Conservation (phyloP, 2,329 filamentous ascomycete genomes). For the Claviceps arundinis region DNA sequence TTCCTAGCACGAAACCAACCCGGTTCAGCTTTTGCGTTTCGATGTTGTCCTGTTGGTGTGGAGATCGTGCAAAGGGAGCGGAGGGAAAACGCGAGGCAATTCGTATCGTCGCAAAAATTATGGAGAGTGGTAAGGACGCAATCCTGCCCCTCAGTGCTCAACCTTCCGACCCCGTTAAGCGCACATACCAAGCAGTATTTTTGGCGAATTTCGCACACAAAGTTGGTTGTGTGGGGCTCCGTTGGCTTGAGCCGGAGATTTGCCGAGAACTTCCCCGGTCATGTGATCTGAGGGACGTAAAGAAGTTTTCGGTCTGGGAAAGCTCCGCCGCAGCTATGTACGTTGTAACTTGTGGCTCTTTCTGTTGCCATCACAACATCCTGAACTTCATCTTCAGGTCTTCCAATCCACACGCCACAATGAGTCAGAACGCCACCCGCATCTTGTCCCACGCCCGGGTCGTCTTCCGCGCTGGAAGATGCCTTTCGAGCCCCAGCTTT, state of each 20-base stretch:
- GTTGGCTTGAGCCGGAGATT: slow-evolving; percentile 19
- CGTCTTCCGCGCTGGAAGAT: slow-evolving; percentile 11
- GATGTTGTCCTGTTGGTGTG: background rate
- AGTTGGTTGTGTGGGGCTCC: slow-evolving; percentile 20
- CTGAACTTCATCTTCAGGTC: background rate
- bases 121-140: slow-evolving; percentile 5
- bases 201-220: slow-evolving; percentile 27
- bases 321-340: no score
- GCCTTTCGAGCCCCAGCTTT: slow-evolving; percentile 7
- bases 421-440: slow-evolving; percentile 15
- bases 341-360: background rate
- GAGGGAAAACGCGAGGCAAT: background rate
- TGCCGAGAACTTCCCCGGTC: slow-evolving; percentile 17
- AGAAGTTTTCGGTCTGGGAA: background rate
- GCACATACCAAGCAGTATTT: slow-evolving; percentile 20
- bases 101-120: slow-evolving; percentile 3
- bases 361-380: background rate
- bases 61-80: background rate
- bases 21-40: background rate
- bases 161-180: slow-evolving; percentile 6
- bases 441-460: slow-evolving; percentile 12
- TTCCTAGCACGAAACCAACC: background rate
- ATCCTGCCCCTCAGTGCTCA: background rate
- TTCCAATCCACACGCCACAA: slow-evolving; percentile 6
- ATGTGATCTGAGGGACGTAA: slow-evolving; percentile 19